These are phyloP conservation scores for barrel medic (Medicago truncatula) DNA, from an alignment of 306 rosid genomes.

Conservation along the genomic window DNA sequence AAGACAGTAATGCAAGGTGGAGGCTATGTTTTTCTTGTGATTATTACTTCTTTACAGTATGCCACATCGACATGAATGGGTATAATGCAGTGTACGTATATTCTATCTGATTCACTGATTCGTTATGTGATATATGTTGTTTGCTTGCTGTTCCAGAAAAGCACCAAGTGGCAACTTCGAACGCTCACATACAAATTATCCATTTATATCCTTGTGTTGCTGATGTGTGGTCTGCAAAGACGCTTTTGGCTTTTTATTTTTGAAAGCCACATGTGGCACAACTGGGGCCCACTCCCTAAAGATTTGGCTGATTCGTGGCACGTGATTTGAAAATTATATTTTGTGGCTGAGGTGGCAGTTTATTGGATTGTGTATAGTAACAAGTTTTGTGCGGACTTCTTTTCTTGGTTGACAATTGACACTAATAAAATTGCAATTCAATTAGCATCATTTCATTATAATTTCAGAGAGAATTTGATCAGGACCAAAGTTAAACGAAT, in stretches of 20 bases:
- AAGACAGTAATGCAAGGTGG: slow-evolving; percentile 4
- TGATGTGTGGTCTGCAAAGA: slow-evolving; percentile 14
- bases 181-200: slow-evolving; percentile 19
- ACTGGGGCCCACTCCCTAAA: neutral
- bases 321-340: slow-evolving; percentile 6
- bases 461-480: neutral
- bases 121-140: slow-evolving; percentile 27
- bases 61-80: slow-evolving; percentile 19
- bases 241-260: neutral
- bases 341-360: neutral
- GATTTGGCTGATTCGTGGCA: neutral
- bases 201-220: slow-evolving; percentile 3
- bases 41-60: slow-evolving; percentile 8
- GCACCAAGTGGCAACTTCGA: slow-evolving; percentile 13
- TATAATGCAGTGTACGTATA: slow-evolving; percentile 10
- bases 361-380: neutral
- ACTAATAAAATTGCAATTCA: neutral
- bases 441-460: neutral
- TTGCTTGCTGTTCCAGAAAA: neutral
- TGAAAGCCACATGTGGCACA: neutral
- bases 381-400: slow-evolving; percentile 1
- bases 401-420: neutral
- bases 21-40: slow-evolving; percentile 6
- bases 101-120: slow-evolving; percentile 30
- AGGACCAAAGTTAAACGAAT: neutral